These are phyloP conservation scores for Fusarium beomiforme DNA, from an alignment of 2,329 filamentous ascomycete genomes.

Conservation along the genomic window DNA sequence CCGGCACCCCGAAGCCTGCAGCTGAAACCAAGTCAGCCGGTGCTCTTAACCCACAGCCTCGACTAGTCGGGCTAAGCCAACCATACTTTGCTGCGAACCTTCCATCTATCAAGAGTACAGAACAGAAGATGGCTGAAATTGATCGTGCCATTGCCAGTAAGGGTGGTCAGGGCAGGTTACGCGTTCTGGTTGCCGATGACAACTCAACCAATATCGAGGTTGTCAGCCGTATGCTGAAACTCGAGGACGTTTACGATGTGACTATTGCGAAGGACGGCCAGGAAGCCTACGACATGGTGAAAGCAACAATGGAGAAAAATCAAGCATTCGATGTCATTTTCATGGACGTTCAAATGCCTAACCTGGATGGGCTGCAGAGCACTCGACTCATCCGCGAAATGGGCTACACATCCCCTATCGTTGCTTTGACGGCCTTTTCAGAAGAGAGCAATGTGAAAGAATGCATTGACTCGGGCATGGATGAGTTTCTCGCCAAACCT, in stretches of 20 bases:
- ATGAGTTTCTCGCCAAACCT: conserved; percentile 82
- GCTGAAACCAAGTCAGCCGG: conserved; percentile 46
- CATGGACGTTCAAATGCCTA: conserved; percentile 97
- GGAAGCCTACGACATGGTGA: conserved; percentile 88
- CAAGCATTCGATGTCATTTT: conserved; percentile 87
- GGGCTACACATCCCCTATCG: conserved; percentile 88
- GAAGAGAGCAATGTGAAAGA: conserved; percentile 90
- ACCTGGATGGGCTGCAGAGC: conserved; percentile 87
- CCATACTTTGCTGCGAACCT: conserved; percentile 75
- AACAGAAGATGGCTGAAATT: conserved; percentile 72
- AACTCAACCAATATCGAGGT: conserved; percentile 68
- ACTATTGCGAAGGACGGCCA: conserved; percentile 88
- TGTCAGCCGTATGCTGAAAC: conserved; percentile 72
- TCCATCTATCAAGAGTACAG: conserved; percentile 50
- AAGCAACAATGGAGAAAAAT: conserved; percentile 79
- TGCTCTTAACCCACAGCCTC: conserved; percentile 74
- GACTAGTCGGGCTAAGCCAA: conserved; percentile 82
- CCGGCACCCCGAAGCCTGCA: conserved; percentile 39
- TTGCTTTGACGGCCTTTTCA: conserved; percentile 88
- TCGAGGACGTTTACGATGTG: conserved; percentile 86
- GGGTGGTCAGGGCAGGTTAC: conserved; percentile 70
- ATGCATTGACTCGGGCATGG: conserved; percentile 90
- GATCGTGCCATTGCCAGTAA: conserved; percentile 72
- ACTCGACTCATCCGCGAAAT: conserved; percentile 86
- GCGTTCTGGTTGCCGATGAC: conserved; percentile 85